A percentile compares a stretch with the other conserved stretches of the same genome.
phyloP scores from a whole-genome alignment of 352 stramenopile genomes.

The Phytophthora uliginosa region DNA sequence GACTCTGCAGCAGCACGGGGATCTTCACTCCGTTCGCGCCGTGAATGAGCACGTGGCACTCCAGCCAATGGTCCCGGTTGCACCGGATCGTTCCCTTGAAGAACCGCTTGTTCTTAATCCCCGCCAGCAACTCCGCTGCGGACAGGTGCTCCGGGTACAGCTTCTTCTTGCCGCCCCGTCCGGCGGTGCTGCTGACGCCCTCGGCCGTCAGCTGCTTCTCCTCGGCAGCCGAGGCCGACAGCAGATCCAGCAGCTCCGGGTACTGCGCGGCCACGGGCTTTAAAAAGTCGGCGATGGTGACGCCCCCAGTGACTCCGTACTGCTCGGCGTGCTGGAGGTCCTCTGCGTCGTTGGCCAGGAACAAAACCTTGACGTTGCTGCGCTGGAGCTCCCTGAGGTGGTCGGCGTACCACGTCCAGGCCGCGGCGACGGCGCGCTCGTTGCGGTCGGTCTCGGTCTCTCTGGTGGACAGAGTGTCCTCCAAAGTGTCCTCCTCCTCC shows the following conservation, averaged over 20 bases:
- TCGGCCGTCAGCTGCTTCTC: constrained; percentile 37
- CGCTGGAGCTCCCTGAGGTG: constrained; percentile 70
- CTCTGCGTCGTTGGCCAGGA: constrained; percentile 74
- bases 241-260: constrained; percentile 70
- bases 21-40: constrained; percentile 69
- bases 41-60: constrained; percentile 87
- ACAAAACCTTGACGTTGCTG: constrained; percentile 57
- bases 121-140: constrained; percentile 81
- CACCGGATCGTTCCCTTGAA: constrained; percentile 92
- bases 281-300: constrained; percentile 74
- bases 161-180: constrained; percentile 49
- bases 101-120: constrained; percentile 90
- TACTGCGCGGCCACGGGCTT: constrained; percentile 53
- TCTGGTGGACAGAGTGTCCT: not conserved
- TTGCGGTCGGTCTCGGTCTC: constrained; percentile 88
- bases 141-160: constrained; percentile 85
- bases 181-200: constrained; percentile 54
- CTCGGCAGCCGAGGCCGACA: constrained; percentile 49
- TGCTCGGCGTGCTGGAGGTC: constrained; percentile 59
- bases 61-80: constrained; percentile 88
- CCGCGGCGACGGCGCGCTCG: constrained; percentile 84
- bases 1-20: constrained; percentile 76
- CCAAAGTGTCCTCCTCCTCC: constrained; percentile 28
- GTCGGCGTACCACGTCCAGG: constrained; percentile 81
- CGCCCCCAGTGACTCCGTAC: constrained; percentile 57